Evolutionary conservation across 108 stramenopile species (phyloP), one percentile per base, ranked within the genome.

Genomic region (Cylindrotheca fusiformis): DNA sequence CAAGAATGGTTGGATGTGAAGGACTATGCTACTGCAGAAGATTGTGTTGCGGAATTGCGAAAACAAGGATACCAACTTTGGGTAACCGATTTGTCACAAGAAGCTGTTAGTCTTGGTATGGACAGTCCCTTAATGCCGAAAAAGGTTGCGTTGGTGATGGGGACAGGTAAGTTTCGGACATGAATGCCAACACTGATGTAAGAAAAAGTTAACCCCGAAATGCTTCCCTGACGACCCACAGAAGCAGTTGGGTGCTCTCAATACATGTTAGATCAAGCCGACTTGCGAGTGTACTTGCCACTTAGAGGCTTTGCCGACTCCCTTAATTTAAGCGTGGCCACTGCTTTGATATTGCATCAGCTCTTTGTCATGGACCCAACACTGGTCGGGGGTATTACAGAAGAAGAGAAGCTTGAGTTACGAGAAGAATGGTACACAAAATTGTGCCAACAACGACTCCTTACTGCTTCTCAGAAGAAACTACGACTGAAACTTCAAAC

Each of bases 91-190:
- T 66, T 95, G 63, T 70, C 77, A 3, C 94, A 95, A 72, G 77
- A 78, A 61, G 94, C 94, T 5, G 52, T 91, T 44, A 77, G 74
- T 2, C 19, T 74, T 28, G 41, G 27, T 0, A 52, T 30, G 4
- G 2, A 49, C 3, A n/a, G 41, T 25, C 53, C 59, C 27, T 41
- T 24, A 4, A 62, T 95, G n/a, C 95, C 95, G 5, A 65, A 78
- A n/a, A 87, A 86, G 58, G 55, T 96, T 21, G 95, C 95, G 29
- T 79, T 96, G 63, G 91, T 93, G 2, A 84, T 96, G 71, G 95
- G 95, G 33, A 94, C 91, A n/a, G n/a, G n/a, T n/a, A n/a, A n/a
- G n/a, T n/a, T n/a, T n/a, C n/a, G n/a, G n/a, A n/a, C n/a, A n/a
- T n/a, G n/a, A n/a, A n/a, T n/a, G n/a, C n/a, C n/a, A n/a, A n/a